Evolutionary conservation across 2,329 filamentous ascomycete genomes (phyloP).

Genomic region (Sclerotiophoma versabilis): DNA sequence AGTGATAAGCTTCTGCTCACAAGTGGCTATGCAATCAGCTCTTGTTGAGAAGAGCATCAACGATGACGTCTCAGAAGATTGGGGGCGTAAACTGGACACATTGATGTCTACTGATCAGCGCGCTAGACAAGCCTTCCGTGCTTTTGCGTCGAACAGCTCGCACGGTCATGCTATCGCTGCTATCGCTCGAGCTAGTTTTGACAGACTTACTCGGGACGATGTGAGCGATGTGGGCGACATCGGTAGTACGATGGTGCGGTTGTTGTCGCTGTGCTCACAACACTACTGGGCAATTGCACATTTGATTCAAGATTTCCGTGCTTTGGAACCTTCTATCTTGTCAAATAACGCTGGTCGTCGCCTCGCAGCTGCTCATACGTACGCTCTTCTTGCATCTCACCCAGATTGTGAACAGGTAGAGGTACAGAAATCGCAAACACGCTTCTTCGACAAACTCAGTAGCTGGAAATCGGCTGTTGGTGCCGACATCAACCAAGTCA

Average conservation of each 20-base stretch:
- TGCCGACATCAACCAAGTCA: constrained; percentile 64
- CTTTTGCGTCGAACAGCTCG: constrained; percentile 51
- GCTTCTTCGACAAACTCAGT: constrained; percentile 57
- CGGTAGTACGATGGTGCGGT: constrained; percentile 60
- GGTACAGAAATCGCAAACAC: constrained; percentile 54
- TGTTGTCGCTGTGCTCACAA: constrained; percentile 64
- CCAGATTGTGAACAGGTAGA: constrained; percentile 49
- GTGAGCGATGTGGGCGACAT: constrained; percentile 54
- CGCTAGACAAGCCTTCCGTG: constrained; percentile 66
- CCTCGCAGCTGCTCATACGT: constrained; percentile 69
- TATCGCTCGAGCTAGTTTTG: constrained; percentile 56
- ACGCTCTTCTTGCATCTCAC: constrained; percentile 80
- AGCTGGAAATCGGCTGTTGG: constrained; percentile 68
- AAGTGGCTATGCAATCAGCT: constrained; percentile 66
- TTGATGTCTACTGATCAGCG: constrained; percentile 73
- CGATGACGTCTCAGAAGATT: constrained; percentile 74
- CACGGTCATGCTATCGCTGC: constrained; percentile 48
- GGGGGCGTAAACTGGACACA: constrained; percentile 81
- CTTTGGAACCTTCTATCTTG: constrained; percentile 67
- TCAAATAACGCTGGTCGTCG: constrained; percentile 77
- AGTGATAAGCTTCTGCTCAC: constrained; percentile 73
- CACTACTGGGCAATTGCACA: constrained; percentile 43
- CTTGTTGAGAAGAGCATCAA: constrained; percentile 54
- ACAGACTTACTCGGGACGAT: constrained; percentile 51
- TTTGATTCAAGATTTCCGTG: constrained; percentile 47